Evolutionary conservation across 352 stramenopile genomes (phyloP).

Genomic region (Globisporangium ultimum): DNA sequence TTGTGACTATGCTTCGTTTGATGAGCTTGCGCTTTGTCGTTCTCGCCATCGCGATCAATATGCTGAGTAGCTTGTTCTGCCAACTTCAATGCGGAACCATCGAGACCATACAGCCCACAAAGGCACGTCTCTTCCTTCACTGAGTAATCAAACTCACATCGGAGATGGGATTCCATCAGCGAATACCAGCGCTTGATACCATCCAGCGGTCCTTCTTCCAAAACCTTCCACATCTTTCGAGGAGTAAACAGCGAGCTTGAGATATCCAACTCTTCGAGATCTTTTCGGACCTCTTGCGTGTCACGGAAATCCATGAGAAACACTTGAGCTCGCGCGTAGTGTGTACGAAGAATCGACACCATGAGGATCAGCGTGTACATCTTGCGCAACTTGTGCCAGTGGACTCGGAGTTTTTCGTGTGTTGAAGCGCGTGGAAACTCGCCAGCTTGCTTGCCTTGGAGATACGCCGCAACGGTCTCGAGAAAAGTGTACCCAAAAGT

Average conservation of each 20-base stretch:
- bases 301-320: constrained; percentile 44
- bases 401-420: constrained; percentile 14
- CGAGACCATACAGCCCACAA: constrained; percentile 70
- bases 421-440: neutral
- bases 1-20: neutral
- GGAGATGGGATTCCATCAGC: constrained; percentile 79
- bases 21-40: constrained; percentile 4
- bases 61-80: constrained; percentile 13
- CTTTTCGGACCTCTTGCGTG: constrained; percentile 14
- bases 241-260: constrained; percentile 76
- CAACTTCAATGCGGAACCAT: constrained; percentile 41
- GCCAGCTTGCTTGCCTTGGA: constrained; percentile 17
- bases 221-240: constrained; percentile 69
- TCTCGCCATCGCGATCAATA: constrained; percentile 5
- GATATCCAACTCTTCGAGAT: constrained; percentile 50
- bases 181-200: constrained; percentile 74
- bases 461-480: constrained; percentile 30
- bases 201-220: constrained; percentile 60
- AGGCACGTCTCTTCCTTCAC: constrained; percentile 66
- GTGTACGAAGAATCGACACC: constrained; percentile 72
- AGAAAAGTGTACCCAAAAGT: constrained; percentile 74
- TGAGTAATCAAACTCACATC: constrained; percentile 78
- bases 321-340: constrained; percentile 60
- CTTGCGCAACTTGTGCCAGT: constrained; percentile 64
- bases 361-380: constrained; percentile 85